A percentile compares a stretch with the other conserved stretches of the same genome.
phyloP scores from a whole-genome alignment of 2,329 filamentous ascomycete species.

The Botryosphaeria dothidea region DNA sequence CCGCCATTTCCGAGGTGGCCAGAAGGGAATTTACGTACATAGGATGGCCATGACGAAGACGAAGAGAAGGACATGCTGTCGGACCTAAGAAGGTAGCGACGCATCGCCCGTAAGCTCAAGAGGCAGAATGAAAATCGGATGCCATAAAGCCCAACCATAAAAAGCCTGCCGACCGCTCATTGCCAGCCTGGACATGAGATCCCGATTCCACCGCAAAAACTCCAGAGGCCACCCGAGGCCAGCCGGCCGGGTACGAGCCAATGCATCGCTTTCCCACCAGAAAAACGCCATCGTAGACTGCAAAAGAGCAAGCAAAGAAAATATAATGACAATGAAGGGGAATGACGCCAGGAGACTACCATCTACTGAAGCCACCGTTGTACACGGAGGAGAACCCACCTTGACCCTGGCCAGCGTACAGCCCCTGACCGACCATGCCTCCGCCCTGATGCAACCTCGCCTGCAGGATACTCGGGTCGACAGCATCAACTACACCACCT shows the following conservation, averaged over 20 bases:
- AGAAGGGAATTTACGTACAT: constrained; percentile 45
- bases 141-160: constrained; percentile 22
- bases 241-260: constrained; percentile 34
- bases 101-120: constrained; percentile 32
- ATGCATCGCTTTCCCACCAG: constrained; percentile 38
- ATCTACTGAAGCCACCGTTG: constrained; percentile 41
- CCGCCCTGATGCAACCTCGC: constrained; percentile 92
- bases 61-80: constrained; percentile 42
- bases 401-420: constrained; percentile 84
- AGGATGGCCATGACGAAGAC: constrained; percentile 48
- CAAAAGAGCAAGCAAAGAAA: constrained; percentile 27
- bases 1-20: constrained; percentile 38
- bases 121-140: constrained; percentile 19
- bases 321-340: constrained; percentile 28
- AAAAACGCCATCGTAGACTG: constrained; percentile 40
- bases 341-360: constrained; percentile 35
- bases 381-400: constrained; percentile 95
- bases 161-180: constrained; percentile 23
- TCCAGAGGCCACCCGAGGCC: constrained; percentile 37
- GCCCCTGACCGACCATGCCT: constrained; percentile 77
- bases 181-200: constrained; percentile 20
- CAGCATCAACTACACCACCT: constrained; percentile 99
- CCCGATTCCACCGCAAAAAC: constrained; percentile 29
- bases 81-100: constrained; percentile 36
- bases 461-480: constrained; percentile 99